Evolutionary conservation across 331 rosid genomes (phyloP).

Genomic region (Dryas integrifolia): DNA sequence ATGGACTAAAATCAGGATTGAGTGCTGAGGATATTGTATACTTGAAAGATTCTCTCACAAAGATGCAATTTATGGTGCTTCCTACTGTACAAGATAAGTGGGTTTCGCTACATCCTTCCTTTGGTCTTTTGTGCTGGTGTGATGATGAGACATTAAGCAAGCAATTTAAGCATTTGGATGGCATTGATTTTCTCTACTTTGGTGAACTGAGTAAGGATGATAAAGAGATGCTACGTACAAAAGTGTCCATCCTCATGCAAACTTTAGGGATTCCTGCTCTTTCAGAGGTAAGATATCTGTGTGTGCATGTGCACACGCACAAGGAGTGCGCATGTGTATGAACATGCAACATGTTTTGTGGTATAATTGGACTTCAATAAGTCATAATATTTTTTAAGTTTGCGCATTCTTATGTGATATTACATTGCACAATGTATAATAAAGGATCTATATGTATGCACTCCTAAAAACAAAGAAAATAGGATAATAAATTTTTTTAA

Average conservation of each 20-base stretch:
- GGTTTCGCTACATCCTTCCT: constrained; percentile 86
- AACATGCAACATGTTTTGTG: neutral
- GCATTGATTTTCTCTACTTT: constrained; percentile 63
- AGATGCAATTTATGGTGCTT: constrained; percentile 61
- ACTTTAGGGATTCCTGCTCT: constrained; percentile 77
- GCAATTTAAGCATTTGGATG: constrained; percentile 64
- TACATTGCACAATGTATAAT: neutral
- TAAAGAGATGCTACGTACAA: constrained; percentile 44
- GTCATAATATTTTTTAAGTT: neutral
- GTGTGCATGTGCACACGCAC: neutral
- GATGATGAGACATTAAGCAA: constrained; percentile 60
- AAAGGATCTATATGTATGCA: neutral
- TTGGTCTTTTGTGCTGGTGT: constrained; percentile 84
- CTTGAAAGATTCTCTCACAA: constrained; percentile 63
- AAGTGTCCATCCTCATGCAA: constrained; percentile 60
- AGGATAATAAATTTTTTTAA: neutral
- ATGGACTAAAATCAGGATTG: constrained; percentile 66
- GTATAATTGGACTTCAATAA: neutral
- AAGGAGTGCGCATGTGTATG: neutral
- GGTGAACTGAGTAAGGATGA: constrained; percentile 52
- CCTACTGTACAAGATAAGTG: constrained; percentile 88
- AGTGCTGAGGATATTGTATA: constrained; percentile 51
- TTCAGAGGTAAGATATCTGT: constrained; percentile 64
- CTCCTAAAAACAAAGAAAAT: neutral
- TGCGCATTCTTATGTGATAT: neutral